Conservation (phyloP, 75 land plant genomes). For the Cunninghamia lanceolata region DNA sequence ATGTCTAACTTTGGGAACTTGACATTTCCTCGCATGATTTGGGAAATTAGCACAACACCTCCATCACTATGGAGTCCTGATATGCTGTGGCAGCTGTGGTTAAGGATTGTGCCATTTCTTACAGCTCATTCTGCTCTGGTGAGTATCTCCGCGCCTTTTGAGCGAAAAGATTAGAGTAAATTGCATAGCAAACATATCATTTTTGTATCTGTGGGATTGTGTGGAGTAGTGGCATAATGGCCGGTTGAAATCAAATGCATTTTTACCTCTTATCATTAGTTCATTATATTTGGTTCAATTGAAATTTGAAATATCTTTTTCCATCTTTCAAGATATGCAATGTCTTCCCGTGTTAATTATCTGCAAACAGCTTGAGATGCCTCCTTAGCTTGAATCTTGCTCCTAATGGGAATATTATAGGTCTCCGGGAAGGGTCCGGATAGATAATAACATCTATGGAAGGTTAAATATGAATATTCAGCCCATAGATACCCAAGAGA, state of each 20-base stretch:
- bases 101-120: conserved; percentile 1
- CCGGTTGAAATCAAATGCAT: neutral
- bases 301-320: neutral
- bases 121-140: neutral
- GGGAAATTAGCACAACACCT: conserved; percentile 4
- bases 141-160: neutral
- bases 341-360: neutral
- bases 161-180: too few species aligned
- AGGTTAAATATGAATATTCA: neutral
- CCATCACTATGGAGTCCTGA: neutral
- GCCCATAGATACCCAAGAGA: neutral
- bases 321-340: neutral
- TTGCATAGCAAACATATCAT: neutral
- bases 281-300: neutral
- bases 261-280: neutral
- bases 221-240: neutral
- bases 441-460: neutral
- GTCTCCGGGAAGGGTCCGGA: neutral
- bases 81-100: conserved; percentile 4
- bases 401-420: neutral
- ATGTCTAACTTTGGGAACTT: neutral
- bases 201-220: neutral
- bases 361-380: neutral
- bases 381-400: neutral
- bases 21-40: neutral